Evolutionary conservation across 2,329 filamentous ascomycete species (phyloP).

Genomic region (Penicillium digitatum): DNA sequence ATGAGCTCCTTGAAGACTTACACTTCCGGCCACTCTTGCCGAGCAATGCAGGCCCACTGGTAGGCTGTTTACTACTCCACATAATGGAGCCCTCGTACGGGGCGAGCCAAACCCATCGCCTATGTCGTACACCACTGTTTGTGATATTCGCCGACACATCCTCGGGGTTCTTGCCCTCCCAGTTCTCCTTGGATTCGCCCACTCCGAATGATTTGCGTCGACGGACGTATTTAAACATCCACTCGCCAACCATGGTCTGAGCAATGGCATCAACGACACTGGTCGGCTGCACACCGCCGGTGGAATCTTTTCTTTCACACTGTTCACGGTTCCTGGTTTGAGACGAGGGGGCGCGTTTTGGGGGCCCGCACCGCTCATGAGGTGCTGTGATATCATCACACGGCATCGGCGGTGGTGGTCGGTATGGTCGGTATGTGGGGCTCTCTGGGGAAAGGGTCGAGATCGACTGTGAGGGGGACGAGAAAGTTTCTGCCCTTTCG

Average conservation of each 20-base stretch:
- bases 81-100: slow-evolving; percentile 94
- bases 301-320: slow-evolving; percentile 44
- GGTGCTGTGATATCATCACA: slow-evolving; percentile 64
- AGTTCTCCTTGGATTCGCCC: slow-evolving; percentile 43
- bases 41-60: slow-evolving; percentile 77
- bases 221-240: slow-evolving; percentile 49
- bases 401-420: slow-evolving; percentile 63
- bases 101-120: slow-evolving; percentile 97
- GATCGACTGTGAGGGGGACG: slow-evolving; percentile 56
- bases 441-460: slow-evolving; percentile 67
- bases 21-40: slow-evolving; percentile 92
- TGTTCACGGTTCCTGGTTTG: slow-evolving; percentile 31
- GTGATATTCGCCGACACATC: slow-evolving; percentile 68
- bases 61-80: slow-evolving; percentile 97
- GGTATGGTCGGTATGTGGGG: slow-evolving; percentile 44
- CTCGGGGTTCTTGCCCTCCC: slow-evolving; percentile 57
- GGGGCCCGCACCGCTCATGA: slow-evolving; percentile 30
- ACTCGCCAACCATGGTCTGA: slow-evolving; percentile 94
- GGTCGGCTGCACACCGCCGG: slow-evolving; percentile 61
- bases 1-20: slow-evolving; percentile 51
- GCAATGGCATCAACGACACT: slow-evolving; percentile 94
- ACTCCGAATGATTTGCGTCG: slow-evolving; percentile 83
- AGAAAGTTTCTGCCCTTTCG: slow-evolving; percentile 45
- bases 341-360: slow-evolving; percentile 24
- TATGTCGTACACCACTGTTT: slow-evolving; percentile 69